Base-by-base conservation (phyloP, 805 yeast species). In the Yarrowia deformans region DNA sequence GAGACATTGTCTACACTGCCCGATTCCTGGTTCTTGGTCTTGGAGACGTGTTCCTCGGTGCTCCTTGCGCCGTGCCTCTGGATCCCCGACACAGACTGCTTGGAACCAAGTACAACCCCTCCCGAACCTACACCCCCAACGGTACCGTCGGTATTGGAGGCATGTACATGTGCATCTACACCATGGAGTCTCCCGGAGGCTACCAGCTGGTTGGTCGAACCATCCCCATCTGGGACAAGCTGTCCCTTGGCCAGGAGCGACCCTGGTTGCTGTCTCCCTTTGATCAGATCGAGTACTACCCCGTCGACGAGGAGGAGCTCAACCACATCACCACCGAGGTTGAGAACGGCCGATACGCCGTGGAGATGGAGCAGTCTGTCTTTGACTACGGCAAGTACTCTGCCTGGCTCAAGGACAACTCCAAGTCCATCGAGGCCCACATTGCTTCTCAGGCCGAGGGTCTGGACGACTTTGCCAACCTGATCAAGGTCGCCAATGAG, bases 91-190 rank as follows among this genome's bases (percentile, higher is more conserved):
- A 93, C 75, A 86, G 98, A 75, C 84, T 93, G 70, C 81, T 94
- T 69, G 99, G 98, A 46, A 85, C 97, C 40, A 94, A 94, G 80
- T 95, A 94, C 81, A 94, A 94, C 77, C 99, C 99, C 46, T 90
- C 97, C 14, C 87, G 99, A 83, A 91, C 97, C 0, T 93, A 84
- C 82, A 94, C 99, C 1, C 97, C 97, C 48, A 91, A 92, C 77
- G 99, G 99, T 73, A 90, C 95, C 43, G 98, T 94, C 71, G 99
- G 99, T 76, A 89, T 95, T 77, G 99, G 99, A 72, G 98, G 99
- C 74, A 92, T 90, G 91, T 95, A 93, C 84, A 93, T 94, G 98
- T 94, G 98, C 82, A 93, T 94, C 74, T 94, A 94, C 80, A 92
- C 98, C 40, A 93, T 94, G 94, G 96, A 92, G 73, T 92, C 97